Evolutionary conservation across 2,329 filamentous ascomycete species (phyloP).

Genomic region (Saccharata proteae): DNA sequence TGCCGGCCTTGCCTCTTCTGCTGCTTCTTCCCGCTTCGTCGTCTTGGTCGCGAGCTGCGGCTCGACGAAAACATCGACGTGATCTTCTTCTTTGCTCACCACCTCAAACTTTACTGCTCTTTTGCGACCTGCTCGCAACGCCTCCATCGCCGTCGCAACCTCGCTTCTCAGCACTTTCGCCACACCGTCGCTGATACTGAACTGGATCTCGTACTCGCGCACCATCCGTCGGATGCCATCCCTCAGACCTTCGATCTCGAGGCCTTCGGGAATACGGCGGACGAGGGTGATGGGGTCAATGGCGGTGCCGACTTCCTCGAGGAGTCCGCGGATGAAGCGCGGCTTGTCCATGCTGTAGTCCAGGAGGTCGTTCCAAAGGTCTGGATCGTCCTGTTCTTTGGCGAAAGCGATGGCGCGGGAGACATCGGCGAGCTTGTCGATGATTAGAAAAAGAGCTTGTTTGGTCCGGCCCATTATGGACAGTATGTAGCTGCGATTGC

Average conservation of each 20-base stretch:
- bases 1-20: constrained; percentile 10
- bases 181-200: constrained; percentile 82
- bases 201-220: constrained; percentile 90
- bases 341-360: constrained; percentile 98
- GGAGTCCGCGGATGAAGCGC: constrained; percentile 77
- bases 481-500: constrained; percentile 53
- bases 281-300: constrained; percentile 90
- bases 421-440: constrained; percentile 83
- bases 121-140: constrained; percentile 64
- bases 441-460: constrained; percentile 81
- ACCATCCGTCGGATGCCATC: constrained; percentile 86
- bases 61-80: constrained; percentile 19
- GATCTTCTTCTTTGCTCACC: constrained; percentile 16
- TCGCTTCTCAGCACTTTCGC: constrained; percentile 79
- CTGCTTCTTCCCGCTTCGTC: constrained; percentile 12
- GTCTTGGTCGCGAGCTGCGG: constrained; percentile 18
- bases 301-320: constrained; percentile 87
- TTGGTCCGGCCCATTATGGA: constrained; percentile 94
- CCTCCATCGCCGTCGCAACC: constrained; percentile 72
- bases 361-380: constrained; percentile 89
- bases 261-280: constrained; percentile 76
- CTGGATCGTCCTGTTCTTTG: constrained; percentile 81
- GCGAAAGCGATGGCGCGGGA: constrained; percentile 88
- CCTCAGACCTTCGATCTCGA: constrained; percentile 82
- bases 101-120: constrained; percentile 86